Percentiles rank a stretch among this genome's conserved stretches.
These are phyloP conservation scores for Phytophthora sojae DNA, from an alignment of 352 stramenopile species.

Conservation along the genomic window DNA sequence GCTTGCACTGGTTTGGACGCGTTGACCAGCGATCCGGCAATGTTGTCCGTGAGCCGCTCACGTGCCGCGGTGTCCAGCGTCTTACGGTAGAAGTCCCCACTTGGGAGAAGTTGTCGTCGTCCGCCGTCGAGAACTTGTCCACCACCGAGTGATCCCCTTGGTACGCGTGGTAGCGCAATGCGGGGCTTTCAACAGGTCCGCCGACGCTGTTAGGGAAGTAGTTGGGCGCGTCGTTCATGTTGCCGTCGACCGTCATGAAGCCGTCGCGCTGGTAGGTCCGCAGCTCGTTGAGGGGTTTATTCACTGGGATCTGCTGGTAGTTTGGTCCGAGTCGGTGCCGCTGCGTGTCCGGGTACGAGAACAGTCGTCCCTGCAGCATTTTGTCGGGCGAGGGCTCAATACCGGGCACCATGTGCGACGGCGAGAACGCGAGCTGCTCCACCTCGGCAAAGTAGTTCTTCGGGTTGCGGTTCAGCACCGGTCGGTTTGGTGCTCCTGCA, in stretches of 20 bases:
- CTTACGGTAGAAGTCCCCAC: conserved; percentile 83
- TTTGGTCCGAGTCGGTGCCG: conserved; percentile 88
- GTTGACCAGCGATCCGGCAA: conserved; percentile 83
- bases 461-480: conserved; percentile 93
- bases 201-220: conserved; percentile 89
- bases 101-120: conserved; percentile 93
- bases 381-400: conserved; percentile 89
- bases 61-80: conserved; percentile 70
- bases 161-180: conserved; percentile 40
- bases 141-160: conserved; percentile 46
- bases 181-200: no score
- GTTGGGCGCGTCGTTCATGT: conserved; percentile 76
- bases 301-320: conserved; percentile 92
- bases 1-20: conserved; percentile 82
- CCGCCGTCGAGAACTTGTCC: conserved; percentile 75
- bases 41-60: conserved; percentile 88
- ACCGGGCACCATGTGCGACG: conserved; percentile 90
- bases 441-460: conserved; percentile 95
- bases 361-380: conserved; percentile 90
- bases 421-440: conserved; percentile 92
- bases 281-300: conserved; percentile 74
- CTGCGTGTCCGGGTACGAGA: conserved; percentile 92
- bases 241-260: conserved; percentile 78
- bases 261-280: conserved; percentile 90
- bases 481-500: no score